Percentiles rank a stretch among this genome's conserved stretches.
Conservation (phyloP, 805 yeast genomes). For the Starmerella bombi region DNA sequence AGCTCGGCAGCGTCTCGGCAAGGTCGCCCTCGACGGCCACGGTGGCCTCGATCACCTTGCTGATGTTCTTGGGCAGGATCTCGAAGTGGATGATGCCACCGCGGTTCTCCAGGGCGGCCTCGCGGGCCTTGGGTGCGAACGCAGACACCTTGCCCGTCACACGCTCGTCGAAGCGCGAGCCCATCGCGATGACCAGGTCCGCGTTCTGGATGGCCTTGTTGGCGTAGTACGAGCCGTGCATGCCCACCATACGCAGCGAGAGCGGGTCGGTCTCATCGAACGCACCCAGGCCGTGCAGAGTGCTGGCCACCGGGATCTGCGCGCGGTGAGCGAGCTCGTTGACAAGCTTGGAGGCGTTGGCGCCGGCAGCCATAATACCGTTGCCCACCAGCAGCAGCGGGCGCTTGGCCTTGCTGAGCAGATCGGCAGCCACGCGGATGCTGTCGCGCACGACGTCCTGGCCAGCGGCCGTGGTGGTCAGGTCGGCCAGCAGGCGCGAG, state of each 20-base stretch:
- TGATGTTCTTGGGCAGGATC: slow-evolving; percentile 90
- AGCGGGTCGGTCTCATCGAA: slow-evolving; percentile 85
- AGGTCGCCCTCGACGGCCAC: slow-evolving; percentile 97
- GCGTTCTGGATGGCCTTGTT: slow-evolving; percentile 89
- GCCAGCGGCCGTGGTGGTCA: slow-evolving; percentile 56
- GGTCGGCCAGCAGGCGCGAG: slow-evolving; percentile 47
- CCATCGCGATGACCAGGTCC: slow-evolving; percentile 83
- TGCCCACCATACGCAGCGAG: slow-evolving; percentile 91
- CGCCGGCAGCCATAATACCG: slow-evolving; percentile 70
- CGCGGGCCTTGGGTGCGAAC: slow-evolving; percentile 87
- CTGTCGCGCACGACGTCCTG: slow-evolving; percentile 58
- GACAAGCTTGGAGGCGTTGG: slow-evolving; percentile 48
- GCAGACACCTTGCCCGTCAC: slow-evolving; percentile 76
- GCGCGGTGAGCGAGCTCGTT: slow-evolving; percentile 84
- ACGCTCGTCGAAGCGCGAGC: slow-evolving; percentile 97
- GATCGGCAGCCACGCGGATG: slow-evolving; percentile 59
- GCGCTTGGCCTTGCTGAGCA: slow-evolving; percentile 69
- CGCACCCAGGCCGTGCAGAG: slow-evolving; percentile 86
- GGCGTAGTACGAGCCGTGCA: slow-evolving; percentile 96
- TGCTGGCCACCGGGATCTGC: slow-evolving; percentile 89
- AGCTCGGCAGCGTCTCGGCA: slow-evolving; percentile 54
- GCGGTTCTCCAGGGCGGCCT: slow-evolving; percentile 73
- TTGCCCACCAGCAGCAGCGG: slow-evolving; percentile 89
- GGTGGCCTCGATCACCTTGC: slow-evolving; percentile 87
- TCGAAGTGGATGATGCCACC: slow-evolving; percentile 98